Evolutionary conservation across 768 basidiomycete genomes (phyloP).

Genomic region (Suillus paluster): DNA sequence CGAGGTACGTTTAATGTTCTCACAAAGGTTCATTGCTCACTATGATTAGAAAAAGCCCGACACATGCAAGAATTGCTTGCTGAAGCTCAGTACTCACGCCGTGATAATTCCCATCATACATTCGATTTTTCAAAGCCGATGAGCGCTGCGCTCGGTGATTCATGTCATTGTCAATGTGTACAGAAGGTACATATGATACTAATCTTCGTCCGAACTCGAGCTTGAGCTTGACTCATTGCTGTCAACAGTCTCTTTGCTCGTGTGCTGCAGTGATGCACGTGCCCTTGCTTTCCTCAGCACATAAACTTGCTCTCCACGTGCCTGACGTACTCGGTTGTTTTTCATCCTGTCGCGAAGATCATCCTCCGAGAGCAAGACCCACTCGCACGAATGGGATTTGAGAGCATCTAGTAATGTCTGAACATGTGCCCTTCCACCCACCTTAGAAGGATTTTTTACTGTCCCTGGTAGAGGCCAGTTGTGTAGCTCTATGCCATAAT

Average conservation of each 20-base stretch:
- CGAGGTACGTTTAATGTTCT: too few species aligned
- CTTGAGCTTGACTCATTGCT: not conserved
- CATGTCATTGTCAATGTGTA: not conserved
- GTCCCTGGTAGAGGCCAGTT: not conserved
- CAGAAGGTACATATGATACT: not conserved
- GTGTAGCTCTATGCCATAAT: not conserved
- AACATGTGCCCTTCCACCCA: constrained; percentile 7
- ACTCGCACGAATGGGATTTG: constrained; percentile 1
- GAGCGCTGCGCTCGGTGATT: not conserved
- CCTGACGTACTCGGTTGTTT: constrained; percentile 5
- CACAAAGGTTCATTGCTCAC: too few species aligned
- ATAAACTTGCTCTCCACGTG: constrained; percentile 11
- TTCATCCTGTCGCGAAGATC: not conserved
- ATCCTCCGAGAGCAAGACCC: constrained; percentile 1
- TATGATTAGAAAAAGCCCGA: too few species aligned
- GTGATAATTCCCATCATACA: too few species aligned
- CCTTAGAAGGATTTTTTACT: constrained; percentile 3
- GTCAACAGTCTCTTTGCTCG: not conserved
- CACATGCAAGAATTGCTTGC: too few species aligned
- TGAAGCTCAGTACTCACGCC: too few species aligned
- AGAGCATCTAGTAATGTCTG: constrained; percentile 7
- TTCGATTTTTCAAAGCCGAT: not conserved
- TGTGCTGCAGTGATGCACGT: not conserved
- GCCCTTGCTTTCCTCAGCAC: not conserved
- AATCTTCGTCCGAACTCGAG: not conserved